Percentiles rank a stretch among this genome's conserved stretches.
These are phyloP conservation scores for Trypanosoma vivax DNA, from an alignment of 208 protist genomes.

Conservation along the genomic window DNA sequence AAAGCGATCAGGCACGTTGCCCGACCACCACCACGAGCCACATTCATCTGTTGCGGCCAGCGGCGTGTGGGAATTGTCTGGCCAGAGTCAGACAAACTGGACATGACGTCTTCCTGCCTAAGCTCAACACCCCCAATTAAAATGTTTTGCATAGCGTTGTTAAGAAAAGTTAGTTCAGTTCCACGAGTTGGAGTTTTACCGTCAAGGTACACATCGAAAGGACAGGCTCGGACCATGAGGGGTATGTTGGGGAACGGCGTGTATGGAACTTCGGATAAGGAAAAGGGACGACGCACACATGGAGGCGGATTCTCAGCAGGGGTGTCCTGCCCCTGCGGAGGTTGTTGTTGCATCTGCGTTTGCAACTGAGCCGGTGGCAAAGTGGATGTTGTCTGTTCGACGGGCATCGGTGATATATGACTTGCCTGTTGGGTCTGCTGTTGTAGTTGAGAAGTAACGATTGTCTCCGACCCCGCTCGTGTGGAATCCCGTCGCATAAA, in stretches of 20 bases:
- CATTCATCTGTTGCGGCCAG: constrained; percentile 73
- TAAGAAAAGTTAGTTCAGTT: constrained; percentile 78
- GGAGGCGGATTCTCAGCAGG: constrained; percentile 41
- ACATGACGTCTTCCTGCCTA: constrained; percentile 81
- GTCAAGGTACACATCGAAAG: constrained; percentile 82
- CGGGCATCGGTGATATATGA: background rate
- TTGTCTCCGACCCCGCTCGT: too few species aligned
- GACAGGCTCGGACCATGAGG: constrained; percentile 64
- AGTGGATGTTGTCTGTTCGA: background rate
- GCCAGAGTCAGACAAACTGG: constrained; percentile 48
- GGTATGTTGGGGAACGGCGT: constrained; percentile 51
- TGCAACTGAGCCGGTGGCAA: constrained; percentile 1
- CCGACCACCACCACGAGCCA: constrained; percentile 43
- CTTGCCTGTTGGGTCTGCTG: background rate
- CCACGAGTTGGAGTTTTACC: constrained; percentile 74
- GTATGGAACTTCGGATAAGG: constrained; percentile 66
- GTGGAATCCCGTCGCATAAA: too few species aligned
- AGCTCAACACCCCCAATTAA: constrained; percentile 78
- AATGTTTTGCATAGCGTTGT: constrained; percentile 60
- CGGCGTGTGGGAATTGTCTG: constrained; percentile 75
- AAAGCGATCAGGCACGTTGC: constrained; percentile 68
- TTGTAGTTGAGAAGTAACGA: too few species aligned
- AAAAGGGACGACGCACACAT: constrained; percentile 68
- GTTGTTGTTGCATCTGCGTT: background rate
- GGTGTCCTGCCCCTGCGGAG: constrained; percentile 11